Conservation (phyloP, 1,139 yeast species). For the Pichia sp. region DNA sequence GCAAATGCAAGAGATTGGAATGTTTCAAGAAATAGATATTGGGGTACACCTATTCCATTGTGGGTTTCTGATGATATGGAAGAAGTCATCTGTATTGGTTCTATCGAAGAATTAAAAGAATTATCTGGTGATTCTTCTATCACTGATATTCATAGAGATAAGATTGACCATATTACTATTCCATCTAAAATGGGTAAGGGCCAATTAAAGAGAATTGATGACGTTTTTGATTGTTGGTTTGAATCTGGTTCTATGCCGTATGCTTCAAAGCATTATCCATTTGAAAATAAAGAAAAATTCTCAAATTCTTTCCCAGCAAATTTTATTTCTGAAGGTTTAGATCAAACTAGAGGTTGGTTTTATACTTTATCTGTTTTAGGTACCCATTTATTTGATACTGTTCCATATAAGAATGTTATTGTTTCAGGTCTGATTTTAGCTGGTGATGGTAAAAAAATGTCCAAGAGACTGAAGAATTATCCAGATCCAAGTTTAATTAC, state of each 20-base stretch:
- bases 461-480: conserved; percentile 94
- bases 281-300: conserved; percentile 72
- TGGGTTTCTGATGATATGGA: conserved; percentile 94
- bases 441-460: conserved; percentile 98
- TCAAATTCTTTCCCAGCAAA: conserved; percentile 84
- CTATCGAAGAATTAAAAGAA: conserved; percentile 76
- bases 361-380: conserved; percentile 94
- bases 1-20: conserved; percentile 99
- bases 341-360: conserved; percentile 99
- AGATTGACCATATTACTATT: conserved; percentile 83
- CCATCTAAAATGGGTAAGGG: conserved; percentile 94
- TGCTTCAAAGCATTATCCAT: conserved; percentile 95
- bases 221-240: conserved; percentile 99
- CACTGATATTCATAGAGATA: conserved; percentile 90
- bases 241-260: conserved; percentile 99
- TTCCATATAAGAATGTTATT: conserved; percentile 92
- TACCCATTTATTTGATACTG: conserved; percentile 84
- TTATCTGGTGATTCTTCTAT: conserved; percentile 76
- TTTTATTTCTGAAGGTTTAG: conserved; percentile 96
- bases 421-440: conserved; percentile 97
- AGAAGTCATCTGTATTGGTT: conserved; percentile 90
- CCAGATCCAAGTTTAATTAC: conserved; percentile 87
- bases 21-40: conserved; percentile 93
- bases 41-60: conserved; percentile 99
- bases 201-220: conserved; percentile 80